phyloP scores from a whole-genome alignment of 2,329 filamentous ascomycete species.

The Aspergillus texensis region DNA sequence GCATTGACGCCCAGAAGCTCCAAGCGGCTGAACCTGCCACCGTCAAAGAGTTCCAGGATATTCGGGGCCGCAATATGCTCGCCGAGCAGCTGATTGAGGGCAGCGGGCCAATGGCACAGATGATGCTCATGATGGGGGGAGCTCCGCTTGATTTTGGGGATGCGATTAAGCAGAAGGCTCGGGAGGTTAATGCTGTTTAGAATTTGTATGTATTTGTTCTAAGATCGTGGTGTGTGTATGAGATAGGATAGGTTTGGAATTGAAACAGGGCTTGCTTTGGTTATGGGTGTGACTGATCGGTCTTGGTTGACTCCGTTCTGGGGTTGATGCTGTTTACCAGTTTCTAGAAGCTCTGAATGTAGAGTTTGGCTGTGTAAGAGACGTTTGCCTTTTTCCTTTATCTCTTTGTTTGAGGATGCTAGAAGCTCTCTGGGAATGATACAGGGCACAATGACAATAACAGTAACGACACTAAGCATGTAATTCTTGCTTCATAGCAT shows the following conservation, averaged over 20 bases:
- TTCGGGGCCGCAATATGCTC: conserved; percentile 33
- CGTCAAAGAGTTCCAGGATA: conserved; percentile 22
- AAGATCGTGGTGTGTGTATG: neutral
- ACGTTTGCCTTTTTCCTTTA: too few relatives aligned
- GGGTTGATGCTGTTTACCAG: neutral
- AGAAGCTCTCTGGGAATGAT: too few relatives aligned
- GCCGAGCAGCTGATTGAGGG: conserved; percentile 31
- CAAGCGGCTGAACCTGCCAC: conserved; percentile 24
- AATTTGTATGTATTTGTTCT: neutral
- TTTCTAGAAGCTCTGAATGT: neutral
- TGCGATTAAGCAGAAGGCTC: conserved; percentile 29
- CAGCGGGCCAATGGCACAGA: conserved; percentile 22
- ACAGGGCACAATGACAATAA: too few relatives aligned
- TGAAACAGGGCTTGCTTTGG: neutral
- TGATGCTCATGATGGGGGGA: conserved; percentile 35
- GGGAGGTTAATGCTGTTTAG: conserved; percentile 12
- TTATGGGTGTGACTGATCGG: neutral
- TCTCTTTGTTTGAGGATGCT: too few relatives aligned
- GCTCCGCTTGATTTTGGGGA: conserved; percentile 32
- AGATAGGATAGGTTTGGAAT: neutral
- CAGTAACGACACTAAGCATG: too few relatives aligned
- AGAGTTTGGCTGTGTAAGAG: neutral
- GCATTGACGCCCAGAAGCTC: conserved; percentile 29
- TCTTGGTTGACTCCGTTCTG: neutral
- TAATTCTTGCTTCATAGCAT: neutral